Evolutionary conservation across 208 protist genomes (phyloP), one percentile per base, ranked within the genome.

Genomic region (Trypanosoma vivax): DNA sequence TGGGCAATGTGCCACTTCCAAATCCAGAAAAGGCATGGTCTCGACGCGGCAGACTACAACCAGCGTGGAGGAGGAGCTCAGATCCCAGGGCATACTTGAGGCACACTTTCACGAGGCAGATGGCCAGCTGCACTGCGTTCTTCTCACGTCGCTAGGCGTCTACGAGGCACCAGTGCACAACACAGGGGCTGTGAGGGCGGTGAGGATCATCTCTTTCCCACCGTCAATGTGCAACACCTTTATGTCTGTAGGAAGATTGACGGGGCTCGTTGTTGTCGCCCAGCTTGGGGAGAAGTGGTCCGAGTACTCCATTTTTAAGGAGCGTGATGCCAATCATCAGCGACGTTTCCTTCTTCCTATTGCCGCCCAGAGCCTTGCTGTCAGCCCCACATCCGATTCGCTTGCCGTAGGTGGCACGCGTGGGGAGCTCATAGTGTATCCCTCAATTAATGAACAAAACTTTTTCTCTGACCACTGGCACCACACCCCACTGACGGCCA

Each of bases 401-500:
- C 69, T 90, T n/a, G 85, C 79, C 13, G 42, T 93, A 1, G 85
- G 85, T 31, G 85, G 85, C 9, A 60, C 50, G 2, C 79, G 85
- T 1, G 85, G 85, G 19, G 85, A 93, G 70, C 53, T 93, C 33
- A 37, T 83, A 19, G 59, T 89, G 34, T 90, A 74, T 52, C 74
- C 75, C 35, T 67, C 74, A 24, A 55, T 85, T 9, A 59, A 55
- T 14, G 67, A 73, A 35, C 11, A 61, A 6, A 79, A 93, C 62
- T 76, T 69, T 62, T 93, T 93, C 62, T 65, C 85, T 4, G 85
- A 93, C 50, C 85, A 93, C 61, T 93, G 85, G 85, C 85, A 93
- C 64, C 85, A 93, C 72, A 92, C 85, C 10, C 73, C 85, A 19
- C 65, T 92, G 28, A 72, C 66, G 3, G 85, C 76, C 24, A 53